These are phyloP conservation scores for Oryza rufipogon DNA, from an alignment of 176 grass and related monocot genomes.

Conservation along the genomic window DNA sequence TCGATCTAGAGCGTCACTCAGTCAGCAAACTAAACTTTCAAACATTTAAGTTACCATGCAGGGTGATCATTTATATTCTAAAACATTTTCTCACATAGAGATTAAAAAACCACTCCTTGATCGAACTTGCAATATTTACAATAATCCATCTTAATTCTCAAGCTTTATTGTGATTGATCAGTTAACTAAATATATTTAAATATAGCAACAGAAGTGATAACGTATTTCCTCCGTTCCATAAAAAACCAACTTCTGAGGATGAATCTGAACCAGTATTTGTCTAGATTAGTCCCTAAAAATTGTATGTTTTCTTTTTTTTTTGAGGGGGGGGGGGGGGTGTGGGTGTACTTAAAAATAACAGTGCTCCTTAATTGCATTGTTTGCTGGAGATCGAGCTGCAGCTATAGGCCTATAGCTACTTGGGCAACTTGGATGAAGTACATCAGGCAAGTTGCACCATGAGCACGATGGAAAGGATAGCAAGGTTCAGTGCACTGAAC, in stretches of 20 bases:
- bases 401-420: neutral
- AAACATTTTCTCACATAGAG: neutral
- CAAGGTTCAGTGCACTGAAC: constrained; percentile 46
- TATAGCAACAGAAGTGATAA: neutral
- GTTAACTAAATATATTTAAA: neutral
- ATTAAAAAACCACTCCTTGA: neutral
- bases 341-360: too few species aligned
- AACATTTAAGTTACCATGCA: neutral
- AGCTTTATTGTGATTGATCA: neutral
- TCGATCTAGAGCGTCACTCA: neutral
- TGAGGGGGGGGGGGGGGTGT: too few species aligned
- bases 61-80: neutral
- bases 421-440: constrained; percentile 12
- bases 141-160: neutral
- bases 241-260: too few species aligned
- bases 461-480: constrained; percentile 1
- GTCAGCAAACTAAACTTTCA: neutral
- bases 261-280: too few species aligned
- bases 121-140: neutral
- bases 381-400: neutral
- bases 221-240: neutral
- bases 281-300: too few species aligned
- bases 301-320: too few species aligned
- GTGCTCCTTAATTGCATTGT: neutral
- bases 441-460: constrained; percentile 25